These are phyloP conservation scores for Trichoderma aggressivum DNA, from an alignment of 2,329 filamentous ascomycete species.

Conservation along the genomic window DNA sequence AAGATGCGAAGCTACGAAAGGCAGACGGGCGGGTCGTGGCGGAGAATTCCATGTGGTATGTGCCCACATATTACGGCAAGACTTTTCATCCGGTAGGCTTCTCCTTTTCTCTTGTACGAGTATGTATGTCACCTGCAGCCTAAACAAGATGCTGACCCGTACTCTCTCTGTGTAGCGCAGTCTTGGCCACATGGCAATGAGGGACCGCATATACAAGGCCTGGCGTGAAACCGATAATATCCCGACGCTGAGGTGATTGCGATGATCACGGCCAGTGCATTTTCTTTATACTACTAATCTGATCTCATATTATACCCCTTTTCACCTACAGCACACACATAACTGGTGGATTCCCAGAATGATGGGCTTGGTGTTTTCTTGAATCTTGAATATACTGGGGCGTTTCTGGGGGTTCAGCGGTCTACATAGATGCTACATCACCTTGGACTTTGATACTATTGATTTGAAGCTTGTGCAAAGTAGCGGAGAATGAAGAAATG, in stretches of 20 bases:
- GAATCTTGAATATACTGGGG: background rate
- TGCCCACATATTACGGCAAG: constrained; percentile 46
- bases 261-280: background rate
- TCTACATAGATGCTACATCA: background rate
- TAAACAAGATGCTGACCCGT: background rate
- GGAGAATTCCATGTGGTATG: constrained; percentile 43
- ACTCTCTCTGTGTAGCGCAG: constrained; percentile 29
- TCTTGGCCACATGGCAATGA: constrained; percentile 38
- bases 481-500: background rate
- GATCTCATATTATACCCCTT: background rate
- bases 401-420: background rate
- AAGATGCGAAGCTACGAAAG: constrained; percentile 34
- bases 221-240: constrained; percentile 21
- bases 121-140: background rate
- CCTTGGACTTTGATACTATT: background rate
- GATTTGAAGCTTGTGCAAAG: background rate
- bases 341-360: background rate
- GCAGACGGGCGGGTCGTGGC: constrained; percentile 27
- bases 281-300: background rate
- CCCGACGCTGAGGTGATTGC: background rate
- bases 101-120: background rate
- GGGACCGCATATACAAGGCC: constrained; percentile 26
- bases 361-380: background rate
- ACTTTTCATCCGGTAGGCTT: constrained; percentile 42
- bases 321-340: background rate